Conservation (phyloP, 306 rosid genomes). For the Casuarina equisetifolia region DNA sequence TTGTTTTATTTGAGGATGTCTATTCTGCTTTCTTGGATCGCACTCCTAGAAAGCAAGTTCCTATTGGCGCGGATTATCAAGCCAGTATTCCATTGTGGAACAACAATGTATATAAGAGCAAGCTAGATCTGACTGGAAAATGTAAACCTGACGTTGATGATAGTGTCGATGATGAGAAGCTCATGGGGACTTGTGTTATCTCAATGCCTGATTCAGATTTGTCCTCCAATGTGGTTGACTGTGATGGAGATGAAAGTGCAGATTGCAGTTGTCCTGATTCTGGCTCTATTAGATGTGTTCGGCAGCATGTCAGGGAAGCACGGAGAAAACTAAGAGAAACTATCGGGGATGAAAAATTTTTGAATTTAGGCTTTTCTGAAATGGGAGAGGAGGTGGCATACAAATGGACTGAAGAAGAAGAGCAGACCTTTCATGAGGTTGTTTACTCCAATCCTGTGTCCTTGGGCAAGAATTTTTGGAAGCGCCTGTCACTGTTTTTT, state of each 20-base stretch:
- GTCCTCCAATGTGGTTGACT: not conserved
- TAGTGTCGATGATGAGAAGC: slow-evolving; percentile 32
- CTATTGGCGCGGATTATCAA: slow-evolving; percentile 54
- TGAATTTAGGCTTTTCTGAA: slow-evolving; percentile 49
- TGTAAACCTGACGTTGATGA: slow-evolving; percentile 14
- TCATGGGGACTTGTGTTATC: slow-evolving; percentile 43
- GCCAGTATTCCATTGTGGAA: slow-evolving; percentile 48
- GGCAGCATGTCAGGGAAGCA: slow-evolving; percentile 44
- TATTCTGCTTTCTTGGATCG: slow-evolving; percentile 25
- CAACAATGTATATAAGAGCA: slow-evolving; percentile 14
- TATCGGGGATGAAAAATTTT: slow-evolving; percentile 45
- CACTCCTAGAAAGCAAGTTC: slow-evolving; percentile 45
- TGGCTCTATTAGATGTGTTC: slow-evolving; percentile 49
- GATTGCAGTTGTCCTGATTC: slow-evolving; percentile 43
- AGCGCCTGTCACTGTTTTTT: slow-evolving; percentile 40
- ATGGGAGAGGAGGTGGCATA: slow-evolving; percentile 53
- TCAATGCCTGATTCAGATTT: slow-evolving; percentile 35
- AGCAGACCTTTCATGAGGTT: slow-evolving; percentile 45
- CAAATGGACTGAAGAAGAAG: slow-evolving; percentile 58
- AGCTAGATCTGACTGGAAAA: slow-evolving; percentile 15
- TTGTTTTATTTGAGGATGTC: slow-evolving; percentile 33
- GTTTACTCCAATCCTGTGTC: slow-evolving; percentile 49
- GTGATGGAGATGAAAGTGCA: slow-evolving; percentile 34
- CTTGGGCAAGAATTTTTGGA: slow-evolving; percentile 55
- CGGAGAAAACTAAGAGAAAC: slow-evolving; percentile 37